Evolutionary conservation across 352 stramenopile genomes (phyloP).

Genomic region (Phytopythium sindhum): DNA sequence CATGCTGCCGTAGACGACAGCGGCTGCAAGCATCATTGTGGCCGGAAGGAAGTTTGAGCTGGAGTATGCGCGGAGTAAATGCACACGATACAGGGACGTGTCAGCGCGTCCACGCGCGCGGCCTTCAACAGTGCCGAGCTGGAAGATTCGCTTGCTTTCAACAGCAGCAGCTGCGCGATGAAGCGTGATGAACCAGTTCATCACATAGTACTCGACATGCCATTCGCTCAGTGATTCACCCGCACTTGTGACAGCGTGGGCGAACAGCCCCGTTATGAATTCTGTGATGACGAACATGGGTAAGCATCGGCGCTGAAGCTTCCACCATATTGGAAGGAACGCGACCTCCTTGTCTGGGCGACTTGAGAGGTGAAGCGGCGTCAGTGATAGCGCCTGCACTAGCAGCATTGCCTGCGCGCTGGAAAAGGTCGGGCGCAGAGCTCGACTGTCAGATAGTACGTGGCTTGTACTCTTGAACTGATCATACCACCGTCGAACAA

Average conservation of each 20-base stretch:
- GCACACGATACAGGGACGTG: background rate
- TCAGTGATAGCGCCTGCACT: background rate
- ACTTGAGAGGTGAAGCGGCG: background rate
- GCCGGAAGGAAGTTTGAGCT: background rate
- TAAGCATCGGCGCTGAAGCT: background rate
- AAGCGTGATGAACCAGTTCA: background rate
- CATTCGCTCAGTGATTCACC: background rate
- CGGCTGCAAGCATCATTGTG: background rate
- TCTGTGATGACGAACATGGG: background rate
- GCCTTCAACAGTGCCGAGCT: conserved; percentile 1
- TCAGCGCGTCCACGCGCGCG: background rate
- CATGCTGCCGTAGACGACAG: background rate
- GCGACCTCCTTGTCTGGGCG: background rate
- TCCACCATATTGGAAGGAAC: background rate
- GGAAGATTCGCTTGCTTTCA: conserved; percentile 1
- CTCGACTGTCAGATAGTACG: no score
- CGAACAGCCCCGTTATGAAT: background rate
- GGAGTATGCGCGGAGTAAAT: background rate
- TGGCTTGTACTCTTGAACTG: no score
- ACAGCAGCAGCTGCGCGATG: background rate
- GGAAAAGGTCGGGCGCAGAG: no score
- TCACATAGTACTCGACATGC: background rate
- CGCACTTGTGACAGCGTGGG: background rate
- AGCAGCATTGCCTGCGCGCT: background rate
- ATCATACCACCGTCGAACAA: no score